Evolutionary conservation across 768 basidiomycete genomes (phyloP), one percentile per base, ranked within the genome.

Genomic region (Boletus sp.): DNA sequence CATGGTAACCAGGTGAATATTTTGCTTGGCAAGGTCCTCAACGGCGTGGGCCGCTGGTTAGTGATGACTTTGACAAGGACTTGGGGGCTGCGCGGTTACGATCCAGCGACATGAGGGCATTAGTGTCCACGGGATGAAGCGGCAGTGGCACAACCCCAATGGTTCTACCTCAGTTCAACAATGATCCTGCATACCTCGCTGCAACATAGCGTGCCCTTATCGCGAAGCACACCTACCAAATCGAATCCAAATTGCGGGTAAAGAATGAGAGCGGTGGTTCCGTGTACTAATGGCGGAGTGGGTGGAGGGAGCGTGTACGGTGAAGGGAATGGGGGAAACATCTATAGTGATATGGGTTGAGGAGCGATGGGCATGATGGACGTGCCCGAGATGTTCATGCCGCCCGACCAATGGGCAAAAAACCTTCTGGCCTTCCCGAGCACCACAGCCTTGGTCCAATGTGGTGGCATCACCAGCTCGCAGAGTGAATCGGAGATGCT

Each of bases 161-260:
- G 69, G 76, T 80, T 74, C 56, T 68, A 4, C 63, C 74, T 30
- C 72, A 75, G 48, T 77, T 68, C 29, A 15, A 72, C 55, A 65
- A 77, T 8, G 86, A 90, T 59, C 82, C 84, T 17, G 70, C 68
- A 21, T 83, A 82, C 67, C 58, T 90, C 30, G 83, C 77, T 5
- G 90, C 90, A 17, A 92, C 93, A 67, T 90, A 93, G 66, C 90
- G 90, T 54, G 92, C 92, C 2, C 90, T 94, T 82, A 72, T 78
- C 51, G 92, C 92, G 49, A 93, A 93, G 70, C 92, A 93, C 69
- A 84, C 91, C 4, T 94, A 91, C 65, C 92, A 93, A 70, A 83
- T 88, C 76, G 88, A 5, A 87, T 93, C 80, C 87, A 84, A 8
- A 83, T 85, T 7, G 92, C 92, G n/a, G 90, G 81, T 19, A 92